phyloP scores from a whole-genome alignment of 208 protist genomes.

The Trypanosoma theileri region DNA sequence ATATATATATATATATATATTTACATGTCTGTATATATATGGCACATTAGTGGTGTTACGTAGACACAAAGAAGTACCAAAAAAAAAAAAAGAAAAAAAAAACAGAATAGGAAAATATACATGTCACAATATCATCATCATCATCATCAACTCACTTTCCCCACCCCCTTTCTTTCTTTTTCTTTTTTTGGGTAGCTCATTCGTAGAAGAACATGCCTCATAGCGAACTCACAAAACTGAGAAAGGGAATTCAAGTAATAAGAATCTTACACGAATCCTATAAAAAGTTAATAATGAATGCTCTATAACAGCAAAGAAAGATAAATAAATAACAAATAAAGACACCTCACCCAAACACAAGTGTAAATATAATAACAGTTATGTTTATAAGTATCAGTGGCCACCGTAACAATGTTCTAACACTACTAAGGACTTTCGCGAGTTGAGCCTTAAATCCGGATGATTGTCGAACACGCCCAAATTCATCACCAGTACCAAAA shows the following conservation, averaged over 20 bases:
- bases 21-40: too few relatives aligned
- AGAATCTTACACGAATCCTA: constrained; percentile 4
- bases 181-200: background rate
- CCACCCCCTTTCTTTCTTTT: background rate
- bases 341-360: constrained; percentile 58
- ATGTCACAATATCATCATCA: too few relatives aligned
- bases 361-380: constrained; percentile 57
- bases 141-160: too few relatives aligned
- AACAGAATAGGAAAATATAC: too few relatives aligned
- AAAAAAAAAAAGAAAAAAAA: too few relatives aligned
- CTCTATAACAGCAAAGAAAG: background rate
- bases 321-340: background rate
- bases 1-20: too few relatives aligned
- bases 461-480: background rate
- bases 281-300: background rate
- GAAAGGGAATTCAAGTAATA: too few relatives aligned
- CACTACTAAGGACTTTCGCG: constrained; percentile 59
- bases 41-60: too few relatives aligned
- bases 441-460: constrained; percentile 47
- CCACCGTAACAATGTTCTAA: constrained; percentile 75
- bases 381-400: constrained; percentile 82
- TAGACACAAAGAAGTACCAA: too few relatives aligned
- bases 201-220: background rate
- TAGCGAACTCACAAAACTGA: background rate
- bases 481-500: constrained; percentile 29